Evolutionary conservation across 2,329 filamentous ascomycete species (phyloP).

Genomic region (Rutstroemia sp.): DNA sequence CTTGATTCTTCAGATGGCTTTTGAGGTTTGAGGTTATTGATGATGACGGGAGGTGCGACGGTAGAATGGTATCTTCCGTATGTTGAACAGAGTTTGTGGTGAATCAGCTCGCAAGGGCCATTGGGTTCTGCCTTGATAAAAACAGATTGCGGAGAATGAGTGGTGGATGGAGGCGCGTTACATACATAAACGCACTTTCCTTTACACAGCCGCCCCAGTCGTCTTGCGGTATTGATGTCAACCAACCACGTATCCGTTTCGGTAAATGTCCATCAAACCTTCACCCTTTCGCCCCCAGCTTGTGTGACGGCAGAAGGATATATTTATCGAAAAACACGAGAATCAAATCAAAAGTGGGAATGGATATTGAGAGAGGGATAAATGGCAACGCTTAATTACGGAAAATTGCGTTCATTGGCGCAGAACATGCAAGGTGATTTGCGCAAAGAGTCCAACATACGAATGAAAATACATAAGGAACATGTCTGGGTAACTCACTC

Average conservation of each 20-base stretch:
- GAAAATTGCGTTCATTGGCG: not conserved
- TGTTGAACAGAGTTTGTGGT: constrained; percentile 7
- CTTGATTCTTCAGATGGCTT: constrained; percentile 3
- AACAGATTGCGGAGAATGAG: constrained; percentile 9
- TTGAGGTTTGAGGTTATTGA: constrained; percentile 8
- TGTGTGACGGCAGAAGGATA: not conserved
- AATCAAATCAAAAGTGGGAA: constrained; percentile 4
- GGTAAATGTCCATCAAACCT: not conserved
- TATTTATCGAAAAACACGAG: constrained; percentile 1
- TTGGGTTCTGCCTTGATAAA: constrained; percentile 21
- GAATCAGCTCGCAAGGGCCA: constrained; percentile 14
- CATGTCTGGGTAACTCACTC: constrained; percentile 15
- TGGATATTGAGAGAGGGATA: not conserved
- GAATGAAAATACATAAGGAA: not conserved
- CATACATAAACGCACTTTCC: constrained; percentile 13
- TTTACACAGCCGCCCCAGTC: not conserved
- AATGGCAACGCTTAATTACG: constrained; percentile 6
- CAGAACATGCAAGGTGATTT: constrained; percentile 1
- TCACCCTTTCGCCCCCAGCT: not conserved
- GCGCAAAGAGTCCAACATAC: too few relatives aligned
- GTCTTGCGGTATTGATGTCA: not conserved
- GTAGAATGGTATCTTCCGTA: not conserved
- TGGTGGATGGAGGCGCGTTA: constrained; percentile 10
- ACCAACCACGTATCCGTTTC: constrained; percentile 2
- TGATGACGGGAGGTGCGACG: not conserved